Conservation (phyloP, 805 yeast species). For the Lipomyces lipofer region DNA sequence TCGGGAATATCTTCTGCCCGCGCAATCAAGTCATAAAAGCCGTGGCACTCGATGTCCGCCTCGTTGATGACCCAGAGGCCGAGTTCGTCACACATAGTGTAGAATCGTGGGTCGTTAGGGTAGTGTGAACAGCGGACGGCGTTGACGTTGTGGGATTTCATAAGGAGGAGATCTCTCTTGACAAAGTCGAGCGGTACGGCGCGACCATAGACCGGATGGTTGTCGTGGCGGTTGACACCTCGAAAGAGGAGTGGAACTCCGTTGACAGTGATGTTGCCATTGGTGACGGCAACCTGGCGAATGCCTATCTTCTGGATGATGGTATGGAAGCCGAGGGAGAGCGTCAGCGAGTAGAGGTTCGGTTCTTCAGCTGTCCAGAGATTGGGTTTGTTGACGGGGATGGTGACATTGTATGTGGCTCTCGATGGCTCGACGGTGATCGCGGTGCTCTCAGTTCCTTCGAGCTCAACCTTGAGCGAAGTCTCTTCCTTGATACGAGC, state of each 20-base stretch:
- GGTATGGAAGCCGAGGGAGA: slow-evolving; percentile 23
- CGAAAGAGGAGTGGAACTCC: slow-evolving; percentile 38
- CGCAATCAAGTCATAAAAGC: slow-evolving; percentile 34
- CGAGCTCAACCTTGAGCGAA: slow-evolving; percentile 4
- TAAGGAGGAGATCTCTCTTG: slow-evolving; percentile 38
- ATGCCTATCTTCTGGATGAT: slow-evolving; percentile 39
- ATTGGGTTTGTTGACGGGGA: slow-evolving; percentile 31
- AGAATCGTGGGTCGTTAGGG: slow-evolving; percentile 42
- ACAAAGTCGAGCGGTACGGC: slow-evolving; percentile 43
- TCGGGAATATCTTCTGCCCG: slow-evolving; percentile 9
- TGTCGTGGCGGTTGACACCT: slow-evolving; percentile 45
- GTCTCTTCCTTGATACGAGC: not conserved
- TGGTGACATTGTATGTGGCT: not conserved
- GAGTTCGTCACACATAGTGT: slow-evolving; percentile 39
- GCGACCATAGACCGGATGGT: slow-evolving; percentile 41
- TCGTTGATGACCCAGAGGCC: slow-evolving; percentile 45
- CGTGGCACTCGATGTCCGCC: slow-evolving; percentile 45
- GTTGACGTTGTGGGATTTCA: slow-evolving; percentile 43
- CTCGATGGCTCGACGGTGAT: not conserved
- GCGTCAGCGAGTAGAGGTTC: slow-evolving; percentile 34
- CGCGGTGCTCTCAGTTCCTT: not conserved
- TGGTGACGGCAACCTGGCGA: slow-evolving; percentile 37
- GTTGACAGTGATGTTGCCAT: slow-evolving; percentile 39
- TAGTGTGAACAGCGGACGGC: slow-evolving; percentile 44
- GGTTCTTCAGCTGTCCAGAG: slow-evolving; percentile 45